A percentile compares a stretch with the other conserved stretches of the same genome.
These are phyloP conservation scores for Cyberlindnera amylophila DNA, from an alignment of 805 yeast species.

Conservation along the genomic window DNA sequence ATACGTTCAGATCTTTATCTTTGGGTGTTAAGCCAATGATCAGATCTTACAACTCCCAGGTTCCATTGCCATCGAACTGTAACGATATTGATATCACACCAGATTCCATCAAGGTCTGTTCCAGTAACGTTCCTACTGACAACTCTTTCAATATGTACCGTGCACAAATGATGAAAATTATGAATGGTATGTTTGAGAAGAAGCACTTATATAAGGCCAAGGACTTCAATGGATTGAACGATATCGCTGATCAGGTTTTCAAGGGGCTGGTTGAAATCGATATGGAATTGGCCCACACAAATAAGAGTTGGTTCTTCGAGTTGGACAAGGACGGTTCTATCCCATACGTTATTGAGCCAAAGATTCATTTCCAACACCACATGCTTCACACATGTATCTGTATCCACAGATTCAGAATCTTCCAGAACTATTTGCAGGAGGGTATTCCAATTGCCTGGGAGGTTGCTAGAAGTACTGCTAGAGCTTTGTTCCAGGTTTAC, in stretches of 20 bases:
- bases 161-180: conserved; percentile 26
- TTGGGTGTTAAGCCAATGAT: conserved; percentile 25
- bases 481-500: conserved; percentile 28
- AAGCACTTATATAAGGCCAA: conserved; percentile 19
- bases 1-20: conserved; percentile 25
- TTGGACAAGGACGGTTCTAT: conserved; percentile 24
- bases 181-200: conserved; percentile 27
- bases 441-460: conserved; percentile 30
- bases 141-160: conserved; percentile 28
- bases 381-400: conserved; percentile 31
- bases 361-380: conserved; percentile 29
- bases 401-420: conserved; percentile 30
- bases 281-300: conserved; percentile 23
- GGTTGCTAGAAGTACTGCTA: conserved; percentile 26
- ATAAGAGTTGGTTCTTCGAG: conserved; percentile 27
- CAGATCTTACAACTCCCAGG: conserved; percentile 23
- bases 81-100: conserved; percentile 29
- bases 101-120: conserved; percentile 19
- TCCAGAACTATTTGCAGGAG: conserved; percentile 27
- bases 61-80: conserved; percentile 32
- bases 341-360: conserved; percentile 23
- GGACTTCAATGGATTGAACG: conserved; percentile 17
- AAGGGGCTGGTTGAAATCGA: conserved; percentile 27
- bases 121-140: conserved; percentile 25
- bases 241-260: conserved; percentile 19